A percentile compares a stretch with the other conserved stretches of the same genome.
phyloP scores from a whole-genome alignment of 2,329 filamentous ascomycete genomes.

The Cladosporium colombiae region DNA sequence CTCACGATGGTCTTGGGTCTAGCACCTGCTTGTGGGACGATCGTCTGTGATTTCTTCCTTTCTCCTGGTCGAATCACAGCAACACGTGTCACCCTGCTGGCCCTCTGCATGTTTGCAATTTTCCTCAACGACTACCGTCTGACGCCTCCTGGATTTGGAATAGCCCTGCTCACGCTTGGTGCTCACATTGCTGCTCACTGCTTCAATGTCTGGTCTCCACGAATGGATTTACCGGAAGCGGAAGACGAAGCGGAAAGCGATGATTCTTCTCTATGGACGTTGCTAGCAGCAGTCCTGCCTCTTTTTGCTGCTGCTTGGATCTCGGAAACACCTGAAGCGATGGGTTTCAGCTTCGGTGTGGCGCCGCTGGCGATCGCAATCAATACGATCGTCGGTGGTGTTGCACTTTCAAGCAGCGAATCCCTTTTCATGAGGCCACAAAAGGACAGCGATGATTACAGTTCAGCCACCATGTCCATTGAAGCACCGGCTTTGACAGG shows the following conservation, averaged over 20 bases:
- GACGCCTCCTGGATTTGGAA: conserved; percentile 10
- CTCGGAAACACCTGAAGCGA: conserved; percentile 1
- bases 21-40: conserved; percentile 12
- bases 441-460: background rate
- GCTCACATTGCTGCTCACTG: conserved; percentile 16
- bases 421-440: conserved; percentile 13
- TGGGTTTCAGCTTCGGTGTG: conserved; percentile 9
- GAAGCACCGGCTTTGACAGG: conserved; percentile 8
- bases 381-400: conserved; percentile 10
- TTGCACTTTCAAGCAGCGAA: conserved; percentile 5
- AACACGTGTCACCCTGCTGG: conserved; percentile 12
- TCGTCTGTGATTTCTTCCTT: conserved; percentile 18
- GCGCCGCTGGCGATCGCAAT: background rate
- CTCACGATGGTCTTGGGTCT: conserved; percentile 20
- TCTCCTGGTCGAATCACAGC: conserved; percentile 4
- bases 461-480: background rate
- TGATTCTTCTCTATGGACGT: background rate
- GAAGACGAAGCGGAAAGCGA: conserved; percentile 7
- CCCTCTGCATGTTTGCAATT: conserved; percentile 15
- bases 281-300: background rate
- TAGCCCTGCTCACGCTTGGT: conserved; percentile 12
- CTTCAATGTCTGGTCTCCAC: conserved; percentile 1
- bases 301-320: background rate
- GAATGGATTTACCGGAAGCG: background rate
- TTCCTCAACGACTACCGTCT: conserved; percentile 21